A percentile compares a stretch with the other conserved stretches of the same genome.
Conservation (phyloP, 768 basidiomycete species). For the Cystobasidium ongulense region DNA sequence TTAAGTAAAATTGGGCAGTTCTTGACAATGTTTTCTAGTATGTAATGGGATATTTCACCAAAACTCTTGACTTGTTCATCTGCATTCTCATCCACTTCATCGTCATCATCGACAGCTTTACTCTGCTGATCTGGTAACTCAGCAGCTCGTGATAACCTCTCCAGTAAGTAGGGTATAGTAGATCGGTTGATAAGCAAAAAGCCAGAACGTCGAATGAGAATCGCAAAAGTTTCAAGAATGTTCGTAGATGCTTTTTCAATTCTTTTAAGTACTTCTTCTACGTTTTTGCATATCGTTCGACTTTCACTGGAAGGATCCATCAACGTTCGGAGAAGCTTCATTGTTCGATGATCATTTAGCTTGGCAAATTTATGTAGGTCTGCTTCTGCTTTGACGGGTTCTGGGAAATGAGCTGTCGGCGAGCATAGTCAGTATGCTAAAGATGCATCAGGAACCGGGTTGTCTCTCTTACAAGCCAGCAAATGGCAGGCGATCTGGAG, state of each 20-base stretch:
- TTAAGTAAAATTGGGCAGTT: slow-evolving; percentile 65
- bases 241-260: slow-evolving; percentile 62
- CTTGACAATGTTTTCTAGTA: slow-evolving; percentile 60
- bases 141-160: slow-evolving; percentile 53
- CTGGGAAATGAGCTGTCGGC: slow-evolving; percentile 42
- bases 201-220: slow-evolving; percentile 61
- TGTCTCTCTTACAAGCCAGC: slow-evolving; percentile 53
- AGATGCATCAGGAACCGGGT: background rate
- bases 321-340: slow-evolving; percentile 71
- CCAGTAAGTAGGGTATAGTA: slow-evolving; percentile 70
- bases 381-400: slow-evolving; percentile 64
- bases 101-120: background rate
- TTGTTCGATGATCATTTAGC: slow-evolving; percentile 73
- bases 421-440: background rate
- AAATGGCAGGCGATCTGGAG: slow-evolving; percentile 55
- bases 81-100: slow-evolving; percentile 39
- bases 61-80: slow-evolving; percentile 46
- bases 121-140: slow-evolving; percentile 36
- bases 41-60: slow-evolving; percentile 36
- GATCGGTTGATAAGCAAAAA: slow-evolving; percentile 75
- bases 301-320: slow-evolving; percentile 78
- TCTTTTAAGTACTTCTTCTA: slow-evolving; percentile 69
- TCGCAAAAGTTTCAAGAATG: slow-evolving; percentile 60
- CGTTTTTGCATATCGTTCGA: slow-evolving; percentile 67
- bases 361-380: slow-evolving; percentile 78